Conservation (phyloP, 2,329 filamentous ascomycete species). For the Cladosporium sp. region DNA sequence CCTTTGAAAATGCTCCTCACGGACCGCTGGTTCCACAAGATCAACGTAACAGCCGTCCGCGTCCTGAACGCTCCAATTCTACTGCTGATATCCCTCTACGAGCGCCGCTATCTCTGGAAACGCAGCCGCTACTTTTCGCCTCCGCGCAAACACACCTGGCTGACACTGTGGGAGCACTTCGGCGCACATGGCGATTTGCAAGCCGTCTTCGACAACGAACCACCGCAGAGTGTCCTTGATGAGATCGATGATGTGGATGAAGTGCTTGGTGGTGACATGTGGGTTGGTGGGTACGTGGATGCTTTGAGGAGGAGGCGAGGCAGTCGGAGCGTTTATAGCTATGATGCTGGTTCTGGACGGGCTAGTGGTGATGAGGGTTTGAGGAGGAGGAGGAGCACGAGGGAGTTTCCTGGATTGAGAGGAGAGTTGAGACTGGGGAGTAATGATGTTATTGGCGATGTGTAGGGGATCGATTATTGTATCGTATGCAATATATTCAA, state of each 20-base stretch:
- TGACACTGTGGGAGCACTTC: slow-evolving; percentile 62
- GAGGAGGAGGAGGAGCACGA: slow-evolving; percentile 2
- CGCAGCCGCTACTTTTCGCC: slow-evolving; percentile 31
- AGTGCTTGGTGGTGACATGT: slow-evolving; percentile 39
- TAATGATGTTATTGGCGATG: slow-evolving; percentile 6
- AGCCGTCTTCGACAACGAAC: slow-evolving; percentile 67
- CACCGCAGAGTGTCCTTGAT: slow-evolving; percentile 53
- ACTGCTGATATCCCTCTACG: slow-evolving; percentile 64
- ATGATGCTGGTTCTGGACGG: neutral
- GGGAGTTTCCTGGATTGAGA: neutral
- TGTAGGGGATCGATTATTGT: neutral
- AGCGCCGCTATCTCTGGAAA: slow-evolving; percentile 66
- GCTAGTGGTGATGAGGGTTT: neutral
- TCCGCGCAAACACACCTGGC: slow-evolving; percentile 38
- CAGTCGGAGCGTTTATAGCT: slow-evolving; percentile 21
- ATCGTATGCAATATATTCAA: too few species aligned
- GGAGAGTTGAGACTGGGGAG: slow-evolving; percentile 8
- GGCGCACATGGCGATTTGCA: slow-evolving; percentile 69
- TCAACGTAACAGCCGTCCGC: slow-evolving; percentile 74
- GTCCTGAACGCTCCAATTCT: slow-evolving; percentile 72
- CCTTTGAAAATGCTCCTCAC: slow-evolving; percentile 72
- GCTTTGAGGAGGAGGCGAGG: slow-evolving; percentile 26
- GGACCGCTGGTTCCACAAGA: slow-evolving; percentile 87
- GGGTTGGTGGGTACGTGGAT: slow-evolving; percentile 30
- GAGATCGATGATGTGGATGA: slow-evolving; percentile 48